A percentile compares a stretch with the other conserved stretches of the same genome.
Evolutionary conservation across 257 asterid species (phyloP).

Genomic region (Jacaranda copaia): DNA sequence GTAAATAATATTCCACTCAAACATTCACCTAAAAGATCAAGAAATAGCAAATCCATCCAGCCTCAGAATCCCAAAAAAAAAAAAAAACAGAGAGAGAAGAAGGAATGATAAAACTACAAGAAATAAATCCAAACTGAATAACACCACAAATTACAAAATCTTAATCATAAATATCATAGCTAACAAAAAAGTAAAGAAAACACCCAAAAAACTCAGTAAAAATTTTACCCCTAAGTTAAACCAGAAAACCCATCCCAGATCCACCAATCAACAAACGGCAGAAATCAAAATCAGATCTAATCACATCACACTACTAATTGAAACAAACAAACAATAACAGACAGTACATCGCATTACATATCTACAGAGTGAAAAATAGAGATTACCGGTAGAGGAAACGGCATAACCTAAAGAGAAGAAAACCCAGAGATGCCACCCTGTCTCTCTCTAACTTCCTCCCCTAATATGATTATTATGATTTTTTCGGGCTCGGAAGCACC

Average conservation of each 20-base stretch:
- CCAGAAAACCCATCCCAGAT: constrained; percentile 32
- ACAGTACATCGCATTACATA: background rate
- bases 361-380: background rate
- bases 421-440: constrained; percentile 58
- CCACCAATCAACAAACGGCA: constrained; percentile 30
- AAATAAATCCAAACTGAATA: background rate
- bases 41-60: background rate
- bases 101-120: background rate
- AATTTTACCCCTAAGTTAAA: constrained; percentile 27
- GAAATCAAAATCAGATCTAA: constrained; percentile 38
- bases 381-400: constrained; percentile 57
- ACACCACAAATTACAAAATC: background rate
- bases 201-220: constrained; percentile 6
- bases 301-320: constrained; percentile 13
- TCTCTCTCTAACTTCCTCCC: constrained; percentile 47
- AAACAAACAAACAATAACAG: background rate
- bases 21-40: background rate
- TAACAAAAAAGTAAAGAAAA: background rate
- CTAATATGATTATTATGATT: constrained; percentile 28
- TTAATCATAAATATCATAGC: background rate
- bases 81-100: too few species aligned
- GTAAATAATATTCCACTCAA: background rate
- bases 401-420: constrained; percentile 58
- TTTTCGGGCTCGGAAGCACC: constrained; percentile 23
- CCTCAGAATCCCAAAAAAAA: background rate